Base-by-base conservation (phyloP, 2,329 filamentous ascomycete genomes). In the Dendryphion nanum region DNA sequence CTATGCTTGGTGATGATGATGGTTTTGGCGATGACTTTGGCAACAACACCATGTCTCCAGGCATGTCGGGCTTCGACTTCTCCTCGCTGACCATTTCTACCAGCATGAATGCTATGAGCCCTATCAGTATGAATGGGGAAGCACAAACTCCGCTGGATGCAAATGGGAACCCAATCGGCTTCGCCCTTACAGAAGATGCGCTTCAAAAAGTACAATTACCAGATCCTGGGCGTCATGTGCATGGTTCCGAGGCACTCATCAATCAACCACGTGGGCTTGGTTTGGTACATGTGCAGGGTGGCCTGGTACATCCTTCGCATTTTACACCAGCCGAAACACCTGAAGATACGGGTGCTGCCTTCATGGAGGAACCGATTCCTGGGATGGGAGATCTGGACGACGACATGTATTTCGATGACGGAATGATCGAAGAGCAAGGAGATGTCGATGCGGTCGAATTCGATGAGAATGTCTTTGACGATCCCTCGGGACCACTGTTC, bases 401-500 rank as follows among this genome's bases (percentile, higher is more conserved):
- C 48, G 83, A 87, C 46, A 67, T 86, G 19, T 87, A 86, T 58
- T 88, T 83, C 53, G 81, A 85, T 45, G 81, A 81, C 53, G 82
- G 81, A 2, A 64, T 80, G 48, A 72, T 76, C 12, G 74, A 77
- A 33, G 75, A 73, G 40, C 64, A 78, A 53, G 73, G 72, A 14
- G 57, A 53, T 6, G 55, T 62, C 4, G 77, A 83, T 18, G 72
- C 72, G 1, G 68, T 70, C 0, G 71, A 76, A 2, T 87, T 89
- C 57, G 83, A 89, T 44, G 85, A 89, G 58, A 83, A 81, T 5
- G 75, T 87, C 12, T 88, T 89, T 54, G 85, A 89, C 47, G 73
- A 81, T 37, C 66, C 66, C 2, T 39, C 52, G n/a, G 53, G 60
- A 15, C 65, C 58, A 6, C 38, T 67, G 5, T 67, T 61, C 20